These are phyloP conservation scores for Carex parvula DNA, from an alignment of 176 grass and related monocot genomes.

Conservation along the genomic window DNA sequence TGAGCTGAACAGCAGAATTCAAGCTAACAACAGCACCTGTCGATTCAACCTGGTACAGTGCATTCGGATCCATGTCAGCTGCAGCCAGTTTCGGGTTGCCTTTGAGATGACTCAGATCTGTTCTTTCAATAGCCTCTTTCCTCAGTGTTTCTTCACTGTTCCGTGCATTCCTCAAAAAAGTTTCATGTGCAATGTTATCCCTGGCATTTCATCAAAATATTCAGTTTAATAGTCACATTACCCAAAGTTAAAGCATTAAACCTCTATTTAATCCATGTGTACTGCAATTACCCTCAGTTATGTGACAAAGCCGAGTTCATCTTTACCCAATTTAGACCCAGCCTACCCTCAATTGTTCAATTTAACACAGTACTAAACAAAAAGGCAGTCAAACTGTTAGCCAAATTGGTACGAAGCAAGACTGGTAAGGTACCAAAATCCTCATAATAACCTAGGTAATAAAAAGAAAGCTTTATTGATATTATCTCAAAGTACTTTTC, in stretches of 20 bases:
- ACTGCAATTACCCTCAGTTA: background rate
- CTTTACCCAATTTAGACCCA: conserved; percentile 1
- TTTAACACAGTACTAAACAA: background rate
- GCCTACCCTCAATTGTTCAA: background rate
- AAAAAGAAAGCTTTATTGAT: conserved; percentile 3
- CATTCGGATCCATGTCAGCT: conserved; percentile 47
- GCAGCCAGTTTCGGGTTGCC: conserved; percentile 52
- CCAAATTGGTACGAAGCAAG: background rate
- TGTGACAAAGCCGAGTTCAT: background rate
- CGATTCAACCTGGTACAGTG: conserved; percentile 89
- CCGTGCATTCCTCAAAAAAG: conserved; percentile 84
- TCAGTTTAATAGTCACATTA: background rate
- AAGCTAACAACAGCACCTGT: conserved; percentile 98
- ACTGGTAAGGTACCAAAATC: background rate
- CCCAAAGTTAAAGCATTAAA: background rate
- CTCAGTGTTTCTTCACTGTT: conserved; percentile 97
- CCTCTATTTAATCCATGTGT: background rate
- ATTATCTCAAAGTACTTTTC: conserved; percentile 62
- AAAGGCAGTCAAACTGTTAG: background rate
- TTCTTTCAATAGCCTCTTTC: conserved; percentile 99
- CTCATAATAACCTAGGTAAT: conserved; percentile 10
- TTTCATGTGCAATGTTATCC: conserved; percentile 78
- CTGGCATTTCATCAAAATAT: conserved; percentile 38
- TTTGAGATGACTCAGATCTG: conserved; percentile 94
- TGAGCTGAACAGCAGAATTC: conserved; percentile 93